Evolutionary conservation across 2,329 filamentous ascomycete species (phyloP), one percentile per base, ranked within the genome.

Genomic region (Colletotrichum navitas): DNA sequence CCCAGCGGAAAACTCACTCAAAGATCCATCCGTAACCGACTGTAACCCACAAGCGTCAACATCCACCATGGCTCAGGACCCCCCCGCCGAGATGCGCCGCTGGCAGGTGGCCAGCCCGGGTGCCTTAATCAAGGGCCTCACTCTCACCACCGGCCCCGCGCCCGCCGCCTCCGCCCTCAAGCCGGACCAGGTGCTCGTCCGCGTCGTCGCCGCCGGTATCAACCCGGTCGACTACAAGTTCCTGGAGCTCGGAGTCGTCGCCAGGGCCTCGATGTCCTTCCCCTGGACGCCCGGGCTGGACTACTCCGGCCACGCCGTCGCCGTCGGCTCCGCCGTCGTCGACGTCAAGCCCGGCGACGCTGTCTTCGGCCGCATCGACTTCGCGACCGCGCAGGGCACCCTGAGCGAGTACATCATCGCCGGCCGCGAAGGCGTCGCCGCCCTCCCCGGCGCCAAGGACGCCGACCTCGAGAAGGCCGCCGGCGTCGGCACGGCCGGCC

Each of bases 141-240:
- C 75, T 21, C 74, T 80, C 60, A 76, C 75, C 39, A 66, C 74
- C 64, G 72, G 75, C 36, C 69, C 69, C 24, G 75, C 78, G 8
- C 72, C 76, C 6, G 73, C 80, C 7, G 75, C 74, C 6, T 56
- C 67, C n/a, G 74, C 75, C 10, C 75, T 81, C 18, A 76, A 75
- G 5, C 55, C 68, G 39, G 78, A 79, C 59, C 75, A 83, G 51
- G 77, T 85, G 61, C 80, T 87, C 54, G 78, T 88, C 61, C 77
- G 81, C 63, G 84, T 88, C 65, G 76, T 80, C 66, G 80, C 81
- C 74, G 80, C 82, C 1, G 78, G 81, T 6, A 76, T 86, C 43
- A 88, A 88, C 75, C 86, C 85, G 0, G 82, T 83, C 68, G 86
- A 88, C 77, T 83, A 83, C 82, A 88, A 88, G 72, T 58, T 86